Evolutionary conservation across 1,284 basidiomycete species (phyloP).

Genomic region (Naganishia sp.): DNA sequence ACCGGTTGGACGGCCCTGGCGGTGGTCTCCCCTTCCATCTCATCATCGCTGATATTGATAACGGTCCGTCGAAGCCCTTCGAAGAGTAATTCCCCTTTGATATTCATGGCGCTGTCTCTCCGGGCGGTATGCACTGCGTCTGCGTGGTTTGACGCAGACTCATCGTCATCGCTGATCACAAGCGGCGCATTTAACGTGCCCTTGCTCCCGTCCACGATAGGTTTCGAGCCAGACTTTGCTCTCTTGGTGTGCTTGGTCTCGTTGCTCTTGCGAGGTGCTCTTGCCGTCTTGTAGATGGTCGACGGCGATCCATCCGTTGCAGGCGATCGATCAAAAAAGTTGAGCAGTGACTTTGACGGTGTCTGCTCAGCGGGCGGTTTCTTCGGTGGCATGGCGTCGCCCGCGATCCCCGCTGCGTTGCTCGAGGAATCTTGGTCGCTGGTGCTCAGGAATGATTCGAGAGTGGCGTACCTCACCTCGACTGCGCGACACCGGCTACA

Average conservation of each 20-base stretch:
- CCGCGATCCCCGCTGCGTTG: no score
- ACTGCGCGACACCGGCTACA: no score
- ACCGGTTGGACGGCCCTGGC: not conserved
- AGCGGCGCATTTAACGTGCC: conserved; percentile 13
- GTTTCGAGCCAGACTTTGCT: not conserved
- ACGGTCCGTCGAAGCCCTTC: not conserved
- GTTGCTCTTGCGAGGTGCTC: not conserved
- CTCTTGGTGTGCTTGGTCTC: not conserved
- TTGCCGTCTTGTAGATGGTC: not conserved
- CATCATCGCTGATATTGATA: conserved; percentile 12
- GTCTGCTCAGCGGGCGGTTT: conserved; percentile 6
- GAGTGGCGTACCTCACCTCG: no score
- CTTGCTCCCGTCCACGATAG: not conserved
- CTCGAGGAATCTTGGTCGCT: no score
- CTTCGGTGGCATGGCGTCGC: conserved; percentile 7
- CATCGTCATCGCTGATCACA: conserved; percentile 22
- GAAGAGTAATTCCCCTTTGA: not conserved
- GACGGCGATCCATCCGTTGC: not conserved
- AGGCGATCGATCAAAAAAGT: conserved; percentile 18
- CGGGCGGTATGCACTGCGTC: not conserved
- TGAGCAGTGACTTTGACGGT: conserved; percentile 10
- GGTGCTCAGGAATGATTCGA: no score
- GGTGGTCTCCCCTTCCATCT: not conserved
- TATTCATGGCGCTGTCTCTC: not conserved
- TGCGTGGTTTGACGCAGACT: not conserved